phyloP scores from a whole-genome alignment of 352 stramenopile genomes.

The Aphanomyces euteiches region DNA sequence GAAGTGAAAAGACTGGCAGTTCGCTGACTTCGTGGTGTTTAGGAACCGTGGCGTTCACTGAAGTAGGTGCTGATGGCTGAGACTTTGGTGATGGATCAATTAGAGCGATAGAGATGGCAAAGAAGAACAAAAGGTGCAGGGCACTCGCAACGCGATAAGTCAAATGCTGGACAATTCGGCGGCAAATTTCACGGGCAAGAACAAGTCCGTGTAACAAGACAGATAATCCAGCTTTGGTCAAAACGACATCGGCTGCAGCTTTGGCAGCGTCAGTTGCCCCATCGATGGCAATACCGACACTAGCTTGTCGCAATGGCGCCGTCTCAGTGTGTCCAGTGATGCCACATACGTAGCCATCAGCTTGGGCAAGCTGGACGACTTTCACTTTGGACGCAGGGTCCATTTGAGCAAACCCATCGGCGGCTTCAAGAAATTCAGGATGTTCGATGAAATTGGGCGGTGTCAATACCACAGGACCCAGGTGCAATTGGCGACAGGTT shows the following conservation, averaged over 20 bases:
- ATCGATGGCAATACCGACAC: slow-evolving; percentile 76
- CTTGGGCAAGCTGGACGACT: slow-evolving; percentile 82
- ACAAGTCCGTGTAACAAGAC: slow-evolving; percentile 90
- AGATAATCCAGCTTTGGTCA: slow-evolving; percentile 90
- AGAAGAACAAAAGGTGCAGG: slow-evolving; percentile 91
- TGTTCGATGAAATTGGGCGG: slow-evolving; percentile 50
- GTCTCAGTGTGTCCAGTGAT: slow-evolving; percentile 80
- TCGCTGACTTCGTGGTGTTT: slow-evolving; percentile 24
- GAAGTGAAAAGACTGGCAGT: slow-evolving; percentile 87
- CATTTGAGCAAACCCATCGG: slow-evolving; percentile 93
- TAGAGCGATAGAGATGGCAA: slow-evolving; percentile 89
- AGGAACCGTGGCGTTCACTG: slow-evolving; percentile 41
- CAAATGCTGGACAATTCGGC: slow-evolving; percentile 92
- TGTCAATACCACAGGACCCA: slow-evolving; percentile 85
- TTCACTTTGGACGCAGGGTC: slow-evolving; percentile 91
- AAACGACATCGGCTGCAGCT: slow-evolving; percentile 90
- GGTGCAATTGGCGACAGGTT: slow-evolving; percentile 87
- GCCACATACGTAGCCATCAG: slow-evolving; percentile 67
- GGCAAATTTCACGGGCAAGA: slow-evolving; percentile 90
- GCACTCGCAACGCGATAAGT: slow-evolving; percentile 91
- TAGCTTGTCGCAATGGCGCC: slow-evolving; percentile 59
- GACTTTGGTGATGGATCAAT: slow-evolving; percentile 53
- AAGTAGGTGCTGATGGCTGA: slow-evolving; percentile 20
- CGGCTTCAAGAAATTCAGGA: slow-evolving; percentile 85
- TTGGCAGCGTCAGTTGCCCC: slow-evolving; percentile 84